Percentiles rank a stretch among this genome's conserved stretches.
phyloP scores from a whole-genome alignment of 495 filamentous ascomycete species.

The Aspergillus haitiensis region DNA sequence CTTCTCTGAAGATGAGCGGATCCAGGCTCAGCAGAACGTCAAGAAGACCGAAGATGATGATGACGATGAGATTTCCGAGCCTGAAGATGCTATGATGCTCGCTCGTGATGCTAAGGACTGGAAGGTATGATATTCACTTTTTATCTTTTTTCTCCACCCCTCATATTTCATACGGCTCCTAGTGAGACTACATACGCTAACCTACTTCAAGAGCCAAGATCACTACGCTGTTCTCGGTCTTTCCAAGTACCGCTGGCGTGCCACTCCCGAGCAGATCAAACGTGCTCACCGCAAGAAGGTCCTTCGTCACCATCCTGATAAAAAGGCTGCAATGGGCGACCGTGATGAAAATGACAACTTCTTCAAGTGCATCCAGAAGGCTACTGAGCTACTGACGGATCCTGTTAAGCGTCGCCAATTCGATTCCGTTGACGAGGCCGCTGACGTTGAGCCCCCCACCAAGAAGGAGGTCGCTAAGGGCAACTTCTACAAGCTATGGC shows the following conservation, averaged over 20 bases:
- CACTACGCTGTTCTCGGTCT: conserved; percentile 97
- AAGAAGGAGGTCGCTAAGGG: conserved; percentile 85
- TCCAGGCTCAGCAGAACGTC: conserved; percentile 89
- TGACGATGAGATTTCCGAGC: conserved; percentile 84
- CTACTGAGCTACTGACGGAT: conserved; percentile 88
- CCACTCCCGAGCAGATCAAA: conserved; percentile 98
- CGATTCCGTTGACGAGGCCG: conserved; percentile 92
- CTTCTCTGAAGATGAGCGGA: conserved; percentile 97
- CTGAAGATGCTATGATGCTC: conserved; percentile 88
- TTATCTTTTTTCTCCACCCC: not conserved
- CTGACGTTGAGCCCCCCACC: conserved; percentile 83
- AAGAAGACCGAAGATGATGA: conserved; percentile 96
- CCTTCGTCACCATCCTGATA: conserved; percentile 96
- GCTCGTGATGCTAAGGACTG: conserved; percentile 95
- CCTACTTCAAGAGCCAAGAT: conserved; percentile 71
- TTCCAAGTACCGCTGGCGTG: conserved; percentile 83
- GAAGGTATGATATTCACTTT: conserved; percentile 64
- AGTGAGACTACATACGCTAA: conserved; percentile 20
- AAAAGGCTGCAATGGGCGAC: conserved; percentile 85
- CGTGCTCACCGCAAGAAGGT: conserved; percentile 99
- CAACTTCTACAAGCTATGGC: conserved; percentile 95
- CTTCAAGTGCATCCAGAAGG: conserved; percentile 99
- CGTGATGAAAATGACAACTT: conserved; percentile 91
- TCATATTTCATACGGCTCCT: not conserved
- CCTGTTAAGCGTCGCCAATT: conserved; percentile 91